Base-by-base conservation (phyloP, 768 basidiomycete genomes). In the Macrolepiota dolichaula region DNA sequence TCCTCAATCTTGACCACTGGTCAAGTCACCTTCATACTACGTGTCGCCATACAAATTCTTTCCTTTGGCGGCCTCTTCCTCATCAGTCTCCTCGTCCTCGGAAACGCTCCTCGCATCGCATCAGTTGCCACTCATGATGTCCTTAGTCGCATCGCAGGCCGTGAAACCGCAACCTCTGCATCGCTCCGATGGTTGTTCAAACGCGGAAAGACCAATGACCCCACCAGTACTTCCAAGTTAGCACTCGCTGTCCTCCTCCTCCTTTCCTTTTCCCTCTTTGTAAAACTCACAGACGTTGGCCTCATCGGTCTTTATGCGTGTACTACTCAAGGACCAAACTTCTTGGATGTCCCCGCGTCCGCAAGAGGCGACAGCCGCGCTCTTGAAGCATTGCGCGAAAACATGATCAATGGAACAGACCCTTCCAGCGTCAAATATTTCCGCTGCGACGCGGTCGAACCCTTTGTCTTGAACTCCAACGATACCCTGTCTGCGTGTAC, bases 21-120 rank as follows among this genome's bases (percentile, higher is more conserved):
- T 27, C 67, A 69, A 54, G 57, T 70, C 38, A 69, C 69, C 1
- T 70, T 70, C 42, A 59, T 68, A 47, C 57, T 69, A n/a, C 68
- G 68, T 53, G 68, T 67, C 15, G 62, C 63, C 36, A 67, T 70
- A 46, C 69, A 70, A 55, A 67, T 68, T 27, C 63, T 70, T 12
- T 42, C 67, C 2, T 68, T 66, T 53, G 61, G 58, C 2, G 68
- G 68, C 4, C 47, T 66, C 17, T 62, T 66, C 19, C 58, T 70
- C 32, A 38, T 70, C 17, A 59, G 64, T 24, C 59, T 62, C 46
- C 58, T 70, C n/a, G 61, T 70, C 51, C 57, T 70, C 22, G 65
- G 57, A 12, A 57, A 57, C 25, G 62, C 67, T 3, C 70, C 70
- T 17, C 68, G 66, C 3, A 57, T 67, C 35, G 66, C 66, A 3